Evolutionary conservation across 2,329 filamentous ascomycete genomes (phyloP).

Genomic region (Penicillium sp.): DNA sequence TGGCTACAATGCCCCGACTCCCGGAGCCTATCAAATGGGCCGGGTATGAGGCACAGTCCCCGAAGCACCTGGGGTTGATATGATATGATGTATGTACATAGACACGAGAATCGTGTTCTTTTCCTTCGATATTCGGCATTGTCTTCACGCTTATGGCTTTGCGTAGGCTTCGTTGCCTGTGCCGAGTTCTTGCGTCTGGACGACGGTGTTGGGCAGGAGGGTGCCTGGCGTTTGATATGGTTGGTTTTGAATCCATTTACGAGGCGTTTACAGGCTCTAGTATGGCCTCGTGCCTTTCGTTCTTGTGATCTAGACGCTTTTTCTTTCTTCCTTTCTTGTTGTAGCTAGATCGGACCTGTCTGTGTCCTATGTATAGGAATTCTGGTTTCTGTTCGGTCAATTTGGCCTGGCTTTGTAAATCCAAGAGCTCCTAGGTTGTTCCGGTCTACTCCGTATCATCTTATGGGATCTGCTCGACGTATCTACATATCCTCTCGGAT

Average conservation of each 20-base stretch:
- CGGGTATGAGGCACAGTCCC: constrained; percentile 24
- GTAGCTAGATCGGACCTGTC: constrained; percentile 6
- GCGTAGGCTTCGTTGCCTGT: constrained; percentile 18
- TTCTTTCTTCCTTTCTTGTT: constrained; percentile 3
- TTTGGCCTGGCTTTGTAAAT: neutral
- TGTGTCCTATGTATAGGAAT: constrained; percentile 6
- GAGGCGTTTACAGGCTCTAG: constrained; percentile 16
- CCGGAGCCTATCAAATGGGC: constrained; percentile 64
- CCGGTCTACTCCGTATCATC: neutral
- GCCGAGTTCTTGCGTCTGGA: constrained; percentile 20
- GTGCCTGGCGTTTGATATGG: constrained; percentile 31
- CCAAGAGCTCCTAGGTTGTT: neutral
- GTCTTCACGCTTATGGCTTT: constrained; percentile 24
- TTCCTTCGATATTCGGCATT: constrained; percentile 24
- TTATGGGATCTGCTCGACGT: neutral
- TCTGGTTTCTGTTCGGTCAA: neutral
- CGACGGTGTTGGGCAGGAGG: constrained; percentile 26
- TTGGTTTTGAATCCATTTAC: constrained; percentile 26
- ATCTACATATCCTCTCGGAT: neutral
- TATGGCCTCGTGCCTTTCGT: constrained; percentile 8
- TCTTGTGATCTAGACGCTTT: constrained; percentile 9
- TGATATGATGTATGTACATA: constrained; percentile 40
- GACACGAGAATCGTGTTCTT: constrained; percentile 26
- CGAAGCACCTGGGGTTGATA: constrained; percentile 18
- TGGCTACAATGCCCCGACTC: constrained; percentile 66